Percentiles rank a stretch among this genome's conserved stretches.
Conservation (phyloP, 371 early-diverging fungal genomes). For the Homolaphlyctis polyrhiza region DNA sequence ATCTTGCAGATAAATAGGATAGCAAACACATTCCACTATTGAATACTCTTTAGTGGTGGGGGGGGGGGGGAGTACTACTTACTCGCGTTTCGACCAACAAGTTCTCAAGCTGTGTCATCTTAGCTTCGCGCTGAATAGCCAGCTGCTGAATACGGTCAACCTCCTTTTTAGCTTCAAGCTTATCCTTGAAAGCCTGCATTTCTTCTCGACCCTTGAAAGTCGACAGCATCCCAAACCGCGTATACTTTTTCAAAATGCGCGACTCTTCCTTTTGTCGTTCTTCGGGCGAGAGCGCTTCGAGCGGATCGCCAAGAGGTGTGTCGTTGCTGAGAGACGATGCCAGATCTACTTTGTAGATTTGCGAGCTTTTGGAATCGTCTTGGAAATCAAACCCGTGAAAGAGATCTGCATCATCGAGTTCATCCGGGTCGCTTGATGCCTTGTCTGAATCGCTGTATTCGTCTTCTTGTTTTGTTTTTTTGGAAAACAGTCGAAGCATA, state of each 20-base stretch:
- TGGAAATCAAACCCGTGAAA: not conserved
- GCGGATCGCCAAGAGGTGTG: not conserved
- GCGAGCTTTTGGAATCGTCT: not conserved
- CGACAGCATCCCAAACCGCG: slow-evolving; percentile 14
- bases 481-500: no score
- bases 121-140: slow-evolving; percentile 3
- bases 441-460: not conserved
- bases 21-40: no score
- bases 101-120: slow-evolving; percentile 8
- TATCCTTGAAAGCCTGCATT: slow-evolving; percentile 13
- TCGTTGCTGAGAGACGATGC: not conserved
- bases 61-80: not conserved
- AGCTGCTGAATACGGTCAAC: slow-evolving; percentile 5
- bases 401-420: not conserved
- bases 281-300: not conserved
- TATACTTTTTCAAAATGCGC: slow-evolving; percentile 12
- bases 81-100: slow-evolving; percentile 2
- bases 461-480: not conserved
- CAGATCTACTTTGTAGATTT: not conserved
- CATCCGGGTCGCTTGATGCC: not conserved
- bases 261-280: not conserved
- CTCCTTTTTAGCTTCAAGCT: slow-evolving; percentile 14
- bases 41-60: slow-evolving; percentile 1
- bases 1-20: no score
- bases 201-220: slow-evolving; percentile 18